phyloP scores from a whole-genome alignment of 1,284 basidiomycete species.

The Rhodotorula sp. region DNA sequence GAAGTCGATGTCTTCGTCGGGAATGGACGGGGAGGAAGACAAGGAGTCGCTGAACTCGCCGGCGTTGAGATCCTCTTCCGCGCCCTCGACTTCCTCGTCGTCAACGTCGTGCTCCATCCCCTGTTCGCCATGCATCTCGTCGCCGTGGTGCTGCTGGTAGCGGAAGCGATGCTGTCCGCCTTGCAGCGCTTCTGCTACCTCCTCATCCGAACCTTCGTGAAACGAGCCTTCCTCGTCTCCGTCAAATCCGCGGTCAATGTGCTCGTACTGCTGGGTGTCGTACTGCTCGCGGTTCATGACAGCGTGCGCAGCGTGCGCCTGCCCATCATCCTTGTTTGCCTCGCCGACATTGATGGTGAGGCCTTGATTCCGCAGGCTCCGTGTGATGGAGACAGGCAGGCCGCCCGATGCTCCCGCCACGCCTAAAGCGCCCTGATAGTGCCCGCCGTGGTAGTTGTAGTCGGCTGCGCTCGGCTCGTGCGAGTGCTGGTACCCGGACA shows the following conservation, averaged over 20 bases:
- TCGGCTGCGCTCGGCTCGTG: background rate
- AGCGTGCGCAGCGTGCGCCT: background rate
- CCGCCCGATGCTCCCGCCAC: too few species aligned
- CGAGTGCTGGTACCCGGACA: slow-evolving; percentile 1
- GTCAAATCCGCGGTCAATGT: background rate
- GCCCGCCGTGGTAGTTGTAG: background rate
- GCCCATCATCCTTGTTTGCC: background rate
- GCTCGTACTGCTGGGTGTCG: background rate
- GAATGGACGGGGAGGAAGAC: slow-evolving; percentile 77
- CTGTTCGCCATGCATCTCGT: background rate
- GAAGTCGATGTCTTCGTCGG: slow-evolving; percentile 86
- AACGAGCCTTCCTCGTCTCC: background rate
- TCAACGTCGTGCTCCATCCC: slow-evolving; percentile 10
- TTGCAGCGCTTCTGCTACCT: slow-evolving; percentile 6
- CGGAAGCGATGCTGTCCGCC: background rate
- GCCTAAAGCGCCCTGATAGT: background rate
- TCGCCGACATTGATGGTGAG: background rate
- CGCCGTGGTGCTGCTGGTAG: slow-evolving; percentile 5
- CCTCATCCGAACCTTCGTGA: slow-evolving; percentile 5
- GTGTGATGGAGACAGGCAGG: slow-evolving; percentile 13
- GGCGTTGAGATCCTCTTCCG: slow-evolving; percentile 24
- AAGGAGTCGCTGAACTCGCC: slow-evolving; percentile 45
- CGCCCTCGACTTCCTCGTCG: slow-evolving; percentile 17
- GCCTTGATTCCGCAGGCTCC: background rate
- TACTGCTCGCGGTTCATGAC: background rate